Conservation (phyloP, 2,329 filamentous ascomycete species). For the Cadophora sp. region DNA sequence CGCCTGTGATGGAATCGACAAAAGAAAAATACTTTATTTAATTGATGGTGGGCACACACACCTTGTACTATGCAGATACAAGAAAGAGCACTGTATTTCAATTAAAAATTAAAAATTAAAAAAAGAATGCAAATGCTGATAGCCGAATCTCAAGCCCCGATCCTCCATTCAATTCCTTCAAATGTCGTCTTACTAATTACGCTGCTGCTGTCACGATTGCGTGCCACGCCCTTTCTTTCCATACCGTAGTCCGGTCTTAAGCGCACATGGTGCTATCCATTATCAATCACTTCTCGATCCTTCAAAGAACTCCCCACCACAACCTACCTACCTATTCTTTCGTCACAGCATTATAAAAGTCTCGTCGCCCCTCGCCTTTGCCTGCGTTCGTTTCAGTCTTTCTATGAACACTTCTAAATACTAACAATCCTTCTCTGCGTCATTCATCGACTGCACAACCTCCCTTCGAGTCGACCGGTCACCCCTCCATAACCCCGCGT, state of each 20-base stretch:
- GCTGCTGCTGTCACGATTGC: not conserved
- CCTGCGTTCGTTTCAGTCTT: not conserved
- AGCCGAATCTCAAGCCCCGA: too few relatives aligned
- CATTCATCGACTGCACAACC: not conserved
- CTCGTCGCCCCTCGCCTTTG: not conserved
- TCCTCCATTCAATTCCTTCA: not conserved
- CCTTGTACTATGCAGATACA: too few relatives aligned
- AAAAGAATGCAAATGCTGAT: too few relatives aligned
- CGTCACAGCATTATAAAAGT: not conserved
- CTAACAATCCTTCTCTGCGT: not conserved
- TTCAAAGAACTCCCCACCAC: not conserved
- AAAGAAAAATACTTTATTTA: too few relatives aligned
- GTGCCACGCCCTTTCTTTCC: not conserved
- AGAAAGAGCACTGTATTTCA: too few relatives aligned
- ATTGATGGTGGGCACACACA: too few relatives aligned
- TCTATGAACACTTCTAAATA: not conserved
- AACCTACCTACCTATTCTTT: not conserved
- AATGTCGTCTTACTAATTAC: not conserved
- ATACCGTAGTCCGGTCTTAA: not conserved
- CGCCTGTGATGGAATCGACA: too few relatives aligned
- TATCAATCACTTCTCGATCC: conserved; percentile 15
- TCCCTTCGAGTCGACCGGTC: not conserved
- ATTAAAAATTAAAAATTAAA: too few relatives aligned
- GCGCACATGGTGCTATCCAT: not conserved
- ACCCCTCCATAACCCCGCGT: conserved; percentile 16